phyloP scores from a whole-genome alignment of 768 basidiomycete genomes.

The Russula emetica region DNA sequence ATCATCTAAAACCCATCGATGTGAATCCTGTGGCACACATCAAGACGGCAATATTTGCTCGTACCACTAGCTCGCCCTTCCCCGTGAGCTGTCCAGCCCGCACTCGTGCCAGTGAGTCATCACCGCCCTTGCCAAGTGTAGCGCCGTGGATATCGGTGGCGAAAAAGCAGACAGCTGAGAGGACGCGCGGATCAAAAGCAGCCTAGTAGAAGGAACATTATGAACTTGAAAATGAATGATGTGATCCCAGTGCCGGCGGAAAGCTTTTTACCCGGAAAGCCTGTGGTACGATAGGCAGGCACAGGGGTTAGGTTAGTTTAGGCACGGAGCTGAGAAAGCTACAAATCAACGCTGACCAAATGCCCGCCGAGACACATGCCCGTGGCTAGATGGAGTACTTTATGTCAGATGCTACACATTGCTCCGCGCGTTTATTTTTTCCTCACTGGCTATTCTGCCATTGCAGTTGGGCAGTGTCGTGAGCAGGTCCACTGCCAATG shows the following conservation, averaged over 20 bases:
- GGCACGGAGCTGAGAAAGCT: slow-evolving; percentile 30
- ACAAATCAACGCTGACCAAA: slow-evolving; percentile 47
- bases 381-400: slow-evolving; percentile 48
- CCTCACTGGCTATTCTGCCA: slow-evolving; percentile 79
- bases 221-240: background rate
- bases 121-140: slow-evolving; percentile 70
- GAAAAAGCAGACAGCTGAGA: slow-evolving; percentile 89
- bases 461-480: slow-evolving; percentile 74
- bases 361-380: slow-evolving; percentile 92
- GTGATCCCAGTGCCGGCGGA: background rate
- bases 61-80: slow-evolving; percentile 80
- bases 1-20: slow-evolving; percentile 62
- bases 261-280: slow-evolving; percentile 46
- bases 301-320: slow-evolving; percentile 35
- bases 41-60: slow-evolving; percentile 29
- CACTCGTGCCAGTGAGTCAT: slow-evolving; percentile 75
- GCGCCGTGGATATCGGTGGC: slow-evolving; percentile 91
- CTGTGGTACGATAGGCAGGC: too few relatives aligned
- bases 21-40: background rate
- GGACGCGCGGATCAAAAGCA: slow-evolving; percentile 79
- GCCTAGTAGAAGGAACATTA: slow-evolving; percentile 45
- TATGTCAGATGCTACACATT: background rate
- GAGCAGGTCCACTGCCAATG: slow-evolving; percentile 71
- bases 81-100: slow-evolving; percentile 67
- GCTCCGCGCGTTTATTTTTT: slow-evolving; percentile 22